Evolutionary conservation across 1,139 yeast genomes (phyloP).

Genomic region (Kodamaea alishanica): DNA sequence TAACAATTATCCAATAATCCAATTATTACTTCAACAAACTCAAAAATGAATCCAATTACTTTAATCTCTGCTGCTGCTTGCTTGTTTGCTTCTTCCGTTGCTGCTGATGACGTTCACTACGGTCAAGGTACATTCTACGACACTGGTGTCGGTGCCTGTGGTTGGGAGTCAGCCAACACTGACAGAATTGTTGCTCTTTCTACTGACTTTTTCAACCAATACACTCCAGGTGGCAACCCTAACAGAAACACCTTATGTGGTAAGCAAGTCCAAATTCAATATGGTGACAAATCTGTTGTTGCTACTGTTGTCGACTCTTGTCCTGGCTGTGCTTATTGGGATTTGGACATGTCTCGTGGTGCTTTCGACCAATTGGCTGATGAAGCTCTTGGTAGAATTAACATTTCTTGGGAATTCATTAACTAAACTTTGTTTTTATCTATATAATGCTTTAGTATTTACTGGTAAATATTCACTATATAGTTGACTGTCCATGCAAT

Average conservation of each 20-base stretch:
- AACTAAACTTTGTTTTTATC: too few species aligned
- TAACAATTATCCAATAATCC: too few species aligned
- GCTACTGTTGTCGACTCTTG: constrained; percentile 40
- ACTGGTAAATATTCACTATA: too few species aligned
- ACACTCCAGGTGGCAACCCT: constrained; percentile 30
- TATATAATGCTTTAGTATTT: too few species aligned
- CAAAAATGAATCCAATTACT: too few species aligned
- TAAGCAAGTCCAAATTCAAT: constrained; percentile 33
- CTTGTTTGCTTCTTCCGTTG: constrained; percentile 9
- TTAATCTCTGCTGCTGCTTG: background rate
- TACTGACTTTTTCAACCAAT: constrained; percentile 26
- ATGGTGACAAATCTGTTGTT: constrained; percentile 35
- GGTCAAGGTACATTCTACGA: constrained; percentile 59
- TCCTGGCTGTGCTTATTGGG: constrained; percentile 31
- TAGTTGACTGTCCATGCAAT: too few species aligned
- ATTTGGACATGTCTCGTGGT: constrained; percentile 40
- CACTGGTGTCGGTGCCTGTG: constrained; percentile 60
- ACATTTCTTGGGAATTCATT: too few species aligned
- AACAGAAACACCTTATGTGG: constrained; percentile 40
- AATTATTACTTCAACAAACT: too few species aligned
- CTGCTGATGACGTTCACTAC: constrained; percentile 16
- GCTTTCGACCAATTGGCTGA: constrained; percentile 21
- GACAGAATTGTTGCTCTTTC: constrained; percentile 47
- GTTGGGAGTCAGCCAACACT: constrained; percentile 37
- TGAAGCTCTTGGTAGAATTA: too few species aligned